phyloP scores from a whole-genome alignment of 345 rosid species.

The Brassica rapa region DNA sequence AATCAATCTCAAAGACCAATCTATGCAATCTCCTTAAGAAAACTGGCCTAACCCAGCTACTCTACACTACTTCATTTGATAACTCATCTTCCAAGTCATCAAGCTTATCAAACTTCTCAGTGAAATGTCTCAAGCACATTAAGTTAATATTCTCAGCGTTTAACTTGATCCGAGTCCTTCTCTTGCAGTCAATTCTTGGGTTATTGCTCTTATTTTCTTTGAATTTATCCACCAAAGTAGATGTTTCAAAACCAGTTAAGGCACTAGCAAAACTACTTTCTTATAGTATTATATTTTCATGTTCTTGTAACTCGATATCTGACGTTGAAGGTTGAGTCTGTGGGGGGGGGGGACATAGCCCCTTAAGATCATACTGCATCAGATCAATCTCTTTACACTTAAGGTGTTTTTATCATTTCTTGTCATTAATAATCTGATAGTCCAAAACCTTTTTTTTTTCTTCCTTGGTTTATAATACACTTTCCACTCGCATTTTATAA shows the following conservation, averaged over 20 bases:
- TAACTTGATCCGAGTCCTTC: background rate
- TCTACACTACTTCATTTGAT: no score
- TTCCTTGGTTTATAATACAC: conserved; percentile 20
- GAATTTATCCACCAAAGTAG: background rate
- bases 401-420: conserved; percentile 5
- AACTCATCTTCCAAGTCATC: no score
- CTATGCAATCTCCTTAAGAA: no score
- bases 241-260: background rate
- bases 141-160: background rate
- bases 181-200: background rate
- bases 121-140: background rate
- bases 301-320: conserved; percentile 6
- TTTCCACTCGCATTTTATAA: conserved; percentile 4
- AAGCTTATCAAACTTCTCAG: background rate
- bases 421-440: background rate
- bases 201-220: background rate
- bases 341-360: background rate
- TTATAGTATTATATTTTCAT: background rate
- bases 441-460: conserved; percentile 10
- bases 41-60: no score
- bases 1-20: no score
- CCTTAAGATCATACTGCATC: background rate
- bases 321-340: background rate
- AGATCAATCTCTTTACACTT: conserved; percentile 4
- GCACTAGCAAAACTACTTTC: background rate